Conservation (phyloP, 78 protist genomes). For the slime mould (Dictyostelium discoideum) region dicty_2.7 NC_007090.3:717501-718000, state of each 20-base stretch:
- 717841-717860: too few relatives aligned
- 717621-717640: background rate
- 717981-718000: background rate
- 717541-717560: background rate
- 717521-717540: background rate
- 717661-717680: background rate
- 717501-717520: too few relatives aligned
- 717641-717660: background rate
- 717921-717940: background rate
- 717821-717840: background rate
- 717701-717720: background rate
- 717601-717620: background rate
- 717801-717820: background rate
- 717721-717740: background rate
- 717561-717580: background rate
- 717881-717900: background rate
- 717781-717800: background rate
- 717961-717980: background rate
- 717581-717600: background rate
- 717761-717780: background rate
- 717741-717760: background rate
- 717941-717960: background rate
- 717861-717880: background rate
- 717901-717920: background rate
- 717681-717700: background rate